These are phyloP conservation scores for Gossypium turneri DNA, from an alignment of 345 rosid species.

Conservation along the genomic window DNA sequence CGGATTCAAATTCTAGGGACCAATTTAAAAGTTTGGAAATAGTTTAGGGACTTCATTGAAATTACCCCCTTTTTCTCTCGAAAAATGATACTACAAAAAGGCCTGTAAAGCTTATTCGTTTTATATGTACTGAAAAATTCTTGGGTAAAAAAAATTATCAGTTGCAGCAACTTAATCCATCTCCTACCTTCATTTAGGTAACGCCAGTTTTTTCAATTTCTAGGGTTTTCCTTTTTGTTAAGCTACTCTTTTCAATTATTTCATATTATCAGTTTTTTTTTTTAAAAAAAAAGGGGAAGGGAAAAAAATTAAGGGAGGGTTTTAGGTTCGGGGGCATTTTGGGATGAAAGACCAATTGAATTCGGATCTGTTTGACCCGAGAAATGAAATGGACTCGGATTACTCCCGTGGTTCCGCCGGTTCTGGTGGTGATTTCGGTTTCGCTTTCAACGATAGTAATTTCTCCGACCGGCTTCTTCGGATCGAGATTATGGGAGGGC, in stretches of 20 bases:
- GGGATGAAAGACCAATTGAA: conserved; percentile 31
- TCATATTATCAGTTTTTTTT: background rate
- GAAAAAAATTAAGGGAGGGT: conserved; percentile 17
- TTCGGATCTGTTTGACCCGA: conserved; percentile 84
- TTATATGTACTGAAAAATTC: background rate
- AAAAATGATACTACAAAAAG: background rate
- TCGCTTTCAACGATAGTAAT: conserved; percentile 95
- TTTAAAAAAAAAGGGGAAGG: conserved; percentile 3
- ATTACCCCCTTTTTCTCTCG: too few species aligned
- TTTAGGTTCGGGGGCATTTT: background rate
- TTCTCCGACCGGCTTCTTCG: conserved; percentile 96
- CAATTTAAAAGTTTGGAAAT: too few species aligned
- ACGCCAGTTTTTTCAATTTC: conserved; percentile 6
- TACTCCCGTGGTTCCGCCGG: conserved; percentile 36
- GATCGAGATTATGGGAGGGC: conserved; percentile 87
- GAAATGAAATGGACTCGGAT: conserved; percentile 72
- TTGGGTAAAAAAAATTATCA: background rate
- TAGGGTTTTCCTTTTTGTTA: conserved; percentile 21
- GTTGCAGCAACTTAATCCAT: background rate
- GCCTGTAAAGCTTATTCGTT: background rate
- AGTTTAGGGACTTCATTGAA: too few species aligned
- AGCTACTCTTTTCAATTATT: background rate
- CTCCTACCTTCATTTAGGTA: background rate
- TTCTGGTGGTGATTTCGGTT: conserved; percentile 84
- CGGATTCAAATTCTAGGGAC: too few species aligned